Conservation (phyloP, 2,329 filamentous ascomycete genomes). For the Metarhizium anisopliae region DNA sequence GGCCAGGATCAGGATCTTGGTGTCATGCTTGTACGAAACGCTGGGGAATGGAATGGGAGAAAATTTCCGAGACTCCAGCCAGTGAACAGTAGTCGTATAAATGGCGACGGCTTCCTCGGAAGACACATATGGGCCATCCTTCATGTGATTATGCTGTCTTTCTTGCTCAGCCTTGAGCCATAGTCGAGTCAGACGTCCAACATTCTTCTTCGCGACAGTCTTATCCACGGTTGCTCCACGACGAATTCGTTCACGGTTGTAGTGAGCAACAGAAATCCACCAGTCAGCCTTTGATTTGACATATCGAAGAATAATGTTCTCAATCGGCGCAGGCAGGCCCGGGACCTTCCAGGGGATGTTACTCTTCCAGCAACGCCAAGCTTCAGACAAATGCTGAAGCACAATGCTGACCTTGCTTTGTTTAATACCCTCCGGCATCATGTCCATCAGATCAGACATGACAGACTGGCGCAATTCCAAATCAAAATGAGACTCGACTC, state of each 20-base stretch:
- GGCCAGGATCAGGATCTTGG: conserved; percentile 94
- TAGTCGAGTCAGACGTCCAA: conserved; percentile 84
- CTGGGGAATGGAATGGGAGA: conserved; percentile 98
- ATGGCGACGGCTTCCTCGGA: conserved; percentile 98
- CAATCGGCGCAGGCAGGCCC: conserved; percentile 88
- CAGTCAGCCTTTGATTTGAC: conserved; percentile 99
- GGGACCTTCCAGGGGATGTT: conserved; percentile 99
- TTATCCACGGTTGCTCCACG: conserved; percentile 97
- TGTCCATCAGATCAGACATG: conserved; percentile 98
- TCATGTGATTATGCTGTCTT: conserved; percentile 98
- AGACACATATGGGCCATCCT: conserved; percentile 96
- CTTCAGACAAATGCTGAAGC: conserved; percentile 91
- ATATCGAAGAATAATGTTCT: conserved; percentile 97
- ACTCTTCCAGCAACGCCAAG: conserved; percentile 99
- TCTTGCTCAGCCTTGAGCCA: conserved; percentile 99
- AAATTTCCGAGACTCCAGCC: conserved; percentile 96
- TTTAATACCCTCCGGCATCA: conserved; percentile 99
- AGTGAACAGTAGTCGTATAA: conserved; percentile 97
- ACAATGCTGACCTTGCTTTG: conserved; percentile 99
- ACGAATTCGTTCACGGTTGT: conserved; percentile 95
- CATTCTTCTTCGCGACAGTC: conserved; percentile 98
- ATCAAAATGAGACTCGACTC: conserved; percentile 97
- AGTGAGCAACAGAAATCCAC: conserved; percentile 99
- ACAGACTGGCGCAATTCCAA: conserved; percentile 94
- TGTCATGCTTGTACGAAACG: conserved; percentile 99